Conservation (phyloP, 2,329 filamentous ascomycete species). For the Nigrospora oryzae region DNA sequence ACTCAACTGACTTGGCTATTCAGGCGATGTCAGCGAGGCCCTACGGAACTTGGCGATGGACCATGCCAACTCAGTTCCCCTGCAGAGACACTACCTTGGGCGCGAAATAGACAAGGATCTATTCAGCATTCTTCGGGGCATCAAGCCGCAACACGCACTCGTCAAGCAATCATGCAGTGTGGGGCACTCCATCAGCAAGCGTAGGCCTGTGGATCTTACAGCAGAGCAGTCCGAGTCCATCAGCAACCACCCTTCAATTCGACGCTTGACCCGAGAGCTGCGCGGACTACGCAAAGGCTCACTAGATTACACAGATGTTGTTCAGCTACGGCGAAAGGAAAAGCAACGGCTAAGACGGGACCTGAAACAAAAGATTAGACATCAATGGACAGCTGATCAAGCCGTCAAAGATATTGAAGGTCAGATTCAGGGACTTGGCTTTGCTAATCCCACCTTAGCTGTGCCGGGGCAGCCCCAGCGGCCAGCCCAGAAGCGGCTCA, state of each 20-base stretch:
- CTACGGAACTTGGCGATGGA: slow-evolving; percentile 2
- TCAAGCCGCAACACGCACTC: slow-evolving; percentile 7
- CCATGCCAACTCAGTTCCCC: not conserved
- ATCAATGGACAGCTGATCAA: slow-evolving; percentile 9
- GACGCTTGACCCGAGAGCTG: not conserved
- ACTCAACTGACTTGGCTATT: too few species aligned
- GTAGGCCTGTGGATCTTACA: slow-evolving; percentile 8
- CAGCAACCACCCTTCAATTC: slow-evolving; percentile 3
- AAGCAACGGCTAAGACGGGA: slow-evolving; percentile 9
- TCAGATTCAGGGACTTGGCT: slow-evolving; percentile 9
- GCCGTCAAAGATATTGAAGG: slow-evolving; percentile 11
- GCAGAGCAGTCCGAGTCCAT: slow-evolving; percentile 6
- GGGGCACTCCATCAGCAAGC: slow-evolving; percentile 8
- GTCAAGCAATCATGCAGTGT: slow-evolving; percentile 10
- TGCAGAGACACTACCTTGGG: slow-evolving; percentile 2
- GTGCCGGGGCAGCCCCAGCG: slow-evolving; percentile 1
- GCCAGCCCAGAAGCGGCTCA: slow-evolving; percentile 8
- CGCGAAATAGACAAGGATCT: slow-evolving; percentile 1
- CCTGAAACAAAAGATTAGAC: slow-evolving; percentile 7
- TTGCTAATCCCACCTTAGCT: slow-evolving; percentile 3
- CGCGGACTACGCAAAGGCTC: not conserved
- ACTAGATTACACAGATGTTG: slow-evolving; percentile 1
- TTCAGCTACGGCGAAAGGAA: slow-evolving; percentile 3
- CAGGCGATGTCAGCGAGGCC: slow-evolving; percentile 1
- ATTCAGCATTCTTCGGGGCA: not conserved